Evolutionary conservation across 139 green algal species (phyloP).

Genomic region (Tetradesmus lagerheimii): DNA sequence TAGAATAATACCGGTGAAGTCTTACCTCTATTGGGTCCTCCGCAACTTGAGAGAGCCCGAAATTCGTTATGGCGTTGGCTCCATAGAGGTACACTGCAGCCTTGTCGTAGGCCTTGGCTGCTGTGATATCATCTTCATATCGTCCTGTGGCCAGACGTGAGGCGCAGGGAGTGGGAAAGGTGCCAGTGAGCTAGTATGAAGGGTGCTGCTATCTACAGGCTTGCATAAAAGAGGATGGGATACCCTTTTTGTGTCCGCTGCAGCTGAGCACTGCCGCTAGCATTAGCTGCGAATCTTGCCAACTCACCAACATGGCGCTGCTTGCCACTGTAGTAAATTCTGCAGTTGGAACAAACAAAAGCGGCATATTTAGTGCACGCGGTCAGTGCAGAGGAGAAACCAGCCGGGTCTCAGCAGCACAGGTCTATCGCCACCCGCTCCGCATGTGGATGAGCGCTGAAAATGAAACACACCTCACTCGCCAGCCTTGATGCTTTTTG

Average conservation of each 20-base stretch:
- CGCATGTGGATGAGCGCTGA: no score
- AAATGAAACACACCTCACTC: not conserved
- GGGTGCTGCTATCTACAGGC: not conserved
- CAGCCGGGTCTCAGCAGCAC: not conserved
- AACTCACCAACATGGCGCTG: slow-evolving; percentile 32
- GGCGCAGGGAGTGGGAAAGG: not conserved
- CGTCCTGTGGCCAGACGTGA: not conserved
- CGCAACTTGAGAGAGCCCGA: not conserved
- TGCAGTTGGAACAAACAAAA: not conserved
- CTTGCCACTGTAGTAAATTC: slow-evolving; percentile 34
- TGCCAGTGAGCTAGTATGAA: no score
- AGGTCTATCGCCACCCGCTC: not conserved
- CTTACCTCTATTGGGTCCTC: slow-evolving; percentile 17
- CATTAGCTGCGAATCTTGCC: no score
- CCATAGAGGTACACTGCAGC: slow-evolving; percentile 36
- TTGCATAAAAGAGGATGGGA: no score
- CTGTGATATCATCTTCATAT: slow-evolving; percentile 18
- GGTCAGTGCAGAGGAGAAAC: no score
- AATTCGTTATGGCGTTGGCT: slow-evolving; percentile 28
- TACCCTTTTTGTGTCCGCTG: no score
- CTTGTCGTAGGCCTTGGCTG: slow-evolving; percentile 36
- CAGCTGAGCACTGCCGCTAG: no score
- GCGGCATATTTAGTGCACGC: no score
- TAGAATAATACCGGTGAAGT: not conserved
- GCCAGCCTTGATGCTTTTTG: slow-evolving; percentile 33